Percentiles rank a stretch among this genome's conserved stretches.
These are phyloP conservation scores for Stagonosporopsis rhizophila DNA, from an alignment of 2,329 filamentous ascomycete species.

Conservation along the genomic window DNA sequence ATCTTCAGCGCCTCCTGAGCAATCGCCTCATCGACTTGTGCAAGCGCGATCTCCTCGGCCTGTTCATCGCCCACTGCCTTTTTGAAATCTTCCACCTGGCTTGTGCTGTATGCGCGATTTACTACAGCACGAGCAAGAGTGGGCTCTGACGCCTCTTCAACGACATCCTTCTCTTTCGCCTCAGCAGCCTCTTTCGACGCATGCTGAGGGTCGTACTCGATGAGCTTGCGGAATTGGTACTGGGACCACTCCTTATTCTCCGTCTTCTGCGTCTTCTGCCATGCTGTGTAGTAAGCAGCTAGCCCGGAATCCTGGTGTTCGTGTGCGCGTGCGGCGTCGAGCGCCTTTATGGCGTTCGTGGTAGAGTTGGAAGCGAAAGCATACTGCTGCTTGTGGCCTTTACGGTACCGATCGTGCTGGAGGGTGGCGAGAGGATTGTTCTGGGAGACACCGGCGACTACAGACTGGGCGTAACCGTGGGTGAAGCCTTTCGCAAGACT, in stretches of 20 bases:
- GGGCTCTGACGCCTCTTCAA: constrained; percentile 41
- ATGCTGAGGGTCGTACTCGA: constrained; percentile 79
- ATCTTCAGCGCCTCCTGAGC: constrained; percentile 75
- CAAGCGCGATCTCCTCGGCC: constrained; percentile 65
- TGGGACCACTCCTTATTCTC: constrained; percentile 88
- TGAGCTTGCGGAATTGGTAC: constrained; percentile 85
- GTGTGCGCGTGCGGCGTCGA: constrained; percentile 30
- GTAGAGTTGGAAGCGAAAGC: constrained; percentile 68
- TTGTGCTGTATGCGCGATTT: constrained; percentile 61
- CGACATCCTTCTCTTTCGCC: constrained; percentile 43
- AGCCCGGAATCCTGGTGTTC: constrained; percentile 62
- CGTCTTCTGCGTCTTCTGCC: constrained; percentile 77
- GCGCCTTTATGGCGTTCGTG: constrained; percentile 46
- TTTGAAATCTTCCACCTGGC: constrained; percentile 66
- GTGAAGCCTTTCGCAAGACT: constrained; percentile 96
- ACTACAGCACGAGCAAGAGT: constrained; percentile 43
- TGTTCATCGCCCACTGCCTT: constrained; percentile 59
- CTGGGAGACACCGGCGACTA: constrained; percentile 84
- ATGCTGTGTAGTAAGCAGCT: constrained; percentile 90
- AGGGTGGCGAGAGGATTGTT: constrained; percentile 64
- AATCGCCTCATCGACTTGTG: constrained; percentile 84
- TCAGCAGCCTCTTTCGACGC: constrained; percentile 49
- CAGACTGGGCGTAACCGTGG: constrained; percentile 96
- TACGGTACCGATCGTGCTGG: constrained; percentile 55
- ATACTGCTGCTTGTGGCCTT: constrained; percentile 70